Conservation (phyloP, 306 rosid species). For the Alnus glutinosa region DNA sequence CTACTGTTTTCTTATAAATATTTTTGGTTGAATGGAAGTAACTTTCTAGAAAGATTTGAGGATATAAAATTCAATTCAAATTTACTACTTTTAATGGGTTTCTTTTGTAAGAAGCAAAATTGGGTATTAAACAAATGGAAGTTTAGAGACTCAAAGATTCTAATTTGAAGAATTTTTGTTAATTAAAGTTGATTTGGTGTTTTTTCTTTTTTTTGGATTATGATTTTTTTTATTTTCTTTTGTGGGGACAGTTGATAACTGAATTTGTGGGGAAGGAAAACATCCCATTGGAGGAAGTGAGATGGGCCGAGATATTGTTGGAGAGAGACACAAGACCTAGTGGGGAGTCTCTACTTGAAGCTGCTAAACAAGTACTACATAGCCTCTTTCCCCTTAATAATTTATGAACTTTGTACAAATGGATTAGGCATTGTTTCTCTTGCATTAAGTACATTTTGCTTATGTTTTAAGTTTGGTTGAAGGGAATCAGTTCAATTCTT, state of each 20-base stretch:
- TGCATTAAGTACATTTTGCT: not conserved
- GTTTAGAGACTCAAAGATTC: not conserved
- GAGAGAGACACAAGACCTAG: too few species aligned
- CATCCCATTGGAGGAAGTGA: too few species aligned
- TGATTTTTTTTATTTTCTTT: too few species aligned
- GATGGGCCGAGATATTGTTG: too few species aligned
- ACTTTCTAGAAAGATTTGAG: not conserved
- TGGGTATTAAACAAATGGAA: not conserved
- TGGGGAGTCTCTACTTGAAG: too few species aligned
- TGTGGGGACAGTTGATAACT: too few species aligned
- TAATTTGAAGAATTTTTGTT: not conserved
- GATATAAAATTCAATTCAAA: too few species aligned
- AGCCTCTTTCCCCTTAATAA: conserved; percentile 4
- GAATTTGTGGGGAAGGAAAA: too few species aligned
- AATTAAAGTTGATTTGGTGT: not conserved
- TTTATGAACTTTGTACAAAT: not conserved
- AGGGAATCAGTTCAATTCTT: conserved; percentile 77
- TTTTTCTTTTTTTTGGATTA: not conserved
- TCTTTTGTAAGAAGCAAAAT: not conserved
- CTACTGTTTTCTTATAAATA: not conserved
- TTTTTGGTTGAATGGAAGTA: not conserved
- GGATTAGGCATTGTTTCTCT: not conserved
- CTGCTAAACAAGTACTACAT: conserved; percentile 69
- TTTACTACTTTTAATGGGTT: not conserved
- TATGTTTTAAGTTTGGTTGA: conserved; percentile 27